phyloP scores from a whole-genome alignment of 371 early-diverging fungal genomes.

The Zychaea mexicana region DNA sequence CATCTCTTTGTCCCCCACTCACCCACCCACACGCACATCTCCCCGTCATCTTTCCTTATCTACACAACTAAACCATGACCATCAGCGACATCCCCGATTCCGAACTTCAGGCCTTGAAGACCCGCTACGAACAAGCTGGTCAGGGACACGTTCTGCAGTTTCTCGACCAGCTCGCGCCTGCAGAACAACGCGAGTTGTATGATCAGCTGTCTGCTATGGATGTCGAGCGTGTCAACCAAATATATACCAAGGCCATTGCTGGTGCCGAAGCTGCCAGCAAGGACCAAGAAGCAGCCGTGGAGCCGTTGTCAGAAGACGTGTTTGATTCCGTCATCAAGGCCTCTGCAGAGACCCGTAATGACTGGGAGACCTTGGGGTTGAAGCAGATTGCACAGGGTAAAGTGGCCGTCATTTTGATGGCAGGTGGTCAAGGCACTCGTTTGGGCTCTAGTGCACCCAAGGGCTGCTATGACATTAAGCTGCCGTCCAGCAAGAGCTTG shows the following conservation, averaged over 20 bases:
- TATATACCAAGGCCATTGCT: slow-evolving; percentile 73
- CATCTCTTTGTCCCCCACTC: neutral
- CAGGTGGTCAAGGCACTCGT: slow-evolving; percentile 92
- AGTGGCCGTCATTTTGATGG: slow-evolving; percentile 93
- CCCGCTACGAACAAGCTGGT: slow-evolving; percentile 71
- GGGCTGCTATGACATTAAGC: slow-evolving; percentile 90
- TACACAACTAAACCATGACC: slow-evolving; percentile 13
- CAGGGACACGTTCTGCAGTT: slow-evolving; percentile 92
- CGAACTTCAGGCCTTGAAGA: slow-evolving; percentile 55
- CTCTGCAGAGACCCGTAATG: slow-evolving; percentile 52
- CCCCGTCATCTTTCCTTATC: neutral
- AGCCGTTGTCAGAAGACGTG: slow-evolving; percentile 77
- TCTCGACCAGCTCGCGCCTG: slow-evolving; percentile 67
- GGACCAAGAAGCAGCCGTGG: slow-evolving; percentile 52
- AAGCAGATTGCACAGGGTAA: slow-evolving; percentile 79
- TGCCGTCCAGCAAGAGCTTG: slow-evolving; percentile 86
- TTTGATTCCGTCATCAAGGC: slow-evolving; percentile 77
- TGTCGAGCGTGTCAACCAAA: slow-evolving; percentile 77
- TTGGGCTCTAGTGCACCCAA: slow-evolving; percentile 88
- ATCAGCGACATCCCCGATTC: slow-evolving; percentile 27
- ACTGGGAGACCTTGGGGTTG: slow-evolving; percentile 81
- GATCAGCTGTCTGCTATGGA: slow-evolving; percentile 75
- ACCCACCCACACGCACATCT: too few relatives aligned
- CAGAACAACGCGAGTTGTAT: slow-evolving; percentile 62
- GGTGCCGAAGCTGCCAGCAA: slow-evolving; percentile 46